phyloP scores from a whole-genome alignment of 257 asterid species.

The Anisodus acutangulus region DNA sequence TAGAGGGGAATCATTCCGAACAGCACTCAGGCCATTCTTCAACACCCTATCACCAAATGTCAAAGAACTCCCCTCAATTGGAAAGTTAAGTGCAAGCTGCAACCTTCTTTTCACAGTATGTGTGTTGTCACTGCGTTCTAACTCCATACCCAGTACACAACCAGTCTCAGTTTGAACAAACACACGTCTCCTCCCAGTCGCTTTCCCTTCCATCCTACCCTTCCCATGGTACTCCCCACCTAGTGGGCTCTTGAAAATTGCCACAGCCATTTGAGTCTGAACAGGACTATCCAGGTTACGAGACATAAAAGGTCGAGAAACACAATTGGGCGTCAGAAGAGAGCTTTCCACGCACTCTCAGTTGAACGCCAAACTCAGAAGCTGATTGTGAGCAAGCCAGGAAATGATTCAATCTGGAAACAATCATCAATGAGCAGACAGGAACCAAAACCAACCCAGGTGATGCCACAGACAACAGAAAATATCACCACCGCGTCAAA shows the following conservation, averaged over 20 bases:
- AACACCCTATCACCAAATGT: constrained; percentile 84
- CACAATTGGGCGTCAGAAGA: constrained; percentile 49
- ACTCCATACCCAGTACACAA: constrained; percentile 90
- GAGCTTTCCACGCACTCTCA: constrained; percentile 58
- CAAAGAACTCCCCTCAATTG: constrained; percentile 88
- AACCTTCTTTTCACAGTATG: constrained; percentile 91
- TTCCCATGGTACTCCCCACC: constrained; percentile 73
- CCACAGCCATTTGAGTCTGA: constrained; percentile 95
- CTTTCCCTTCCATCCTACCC: constrained; percentile 63
- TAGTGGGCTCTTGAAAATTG: constrained; percentile 73
- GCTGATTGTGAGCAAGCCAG: constrained; percentile 48
- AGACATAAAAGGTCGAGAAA: constrained; percentile 64
- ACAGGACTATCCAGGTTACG: constrained; percentile 83
- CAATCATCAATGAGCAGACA: constrained; percentile 53
- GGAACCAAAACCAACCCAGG: constrained; percentile 32
- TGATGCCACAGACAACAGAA: constrained; percentile 31
- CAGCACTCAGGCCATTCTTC: constrained; percentile 83
- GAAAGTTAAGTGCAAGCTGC: constrained; percentile 81
- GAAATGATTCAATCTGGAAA: constrained; percentile 34
- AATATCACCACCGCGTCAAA: background rate
- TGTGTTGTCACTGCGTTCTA: constrained; percentile 82
- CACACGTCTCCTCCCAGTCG: constrained; percentile 73
- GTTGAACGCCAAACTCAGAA: constrained; percentile 57
- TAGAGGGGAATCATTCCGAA: constrained; percentile 83
- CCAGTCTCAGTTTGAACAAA: constrained; percentile 94